A percentile compares a stretch with the other conserved stretches of the same genome.
Conservation (phyloP, 257 asterid species). For the Asclepias syriaca region DNA sequence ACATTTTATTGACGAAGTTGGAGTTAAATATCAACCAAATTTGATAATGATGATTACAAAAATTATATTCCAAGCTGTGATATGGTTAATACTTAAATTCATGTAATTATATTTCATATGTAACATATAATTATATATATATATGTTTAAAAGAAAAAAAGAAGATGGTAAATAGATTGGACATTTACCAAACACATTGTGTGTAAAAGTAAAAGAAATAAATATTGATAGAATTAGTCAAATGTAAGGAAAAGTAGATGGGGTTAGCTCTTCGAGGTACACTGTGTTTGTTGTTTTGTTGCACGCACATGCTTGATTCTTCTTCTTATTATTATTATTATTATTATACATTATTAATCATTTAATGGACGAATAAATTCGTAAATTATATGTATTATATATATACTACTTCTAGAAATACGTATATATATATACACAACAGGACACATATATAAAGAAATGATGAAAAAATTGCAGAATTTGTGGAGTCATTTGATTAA, state of each 20-base stretch:
- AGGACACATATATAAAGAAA: background rate
- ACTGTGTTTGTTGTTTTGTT: conserved; percentile 4
- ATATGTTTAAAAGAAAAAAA: no score
- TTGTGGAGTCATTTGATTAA: background rate
- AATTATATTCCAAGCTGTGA: no score
- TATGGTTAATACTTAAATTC: no score
- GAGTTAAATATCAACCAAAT: no score
- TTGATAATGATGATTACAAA: no score
- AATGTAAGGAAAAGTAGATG: background rate
- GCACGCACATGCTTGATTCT: conserved; percentile 9
- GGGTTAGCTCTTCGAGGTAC: conserved; percentile 2
- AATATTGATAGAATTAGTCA: background rate
- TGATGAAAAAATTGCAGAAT: background rate
- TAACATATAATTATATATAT: no score
- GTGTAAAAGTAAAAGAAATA: background rate
- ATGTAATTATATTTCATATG: no score
- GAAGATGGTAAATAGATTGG: background rate
- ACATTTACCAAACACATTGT: conserved; percentile 9
- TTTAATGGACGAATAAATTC: background rate
- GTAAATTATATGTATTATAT: background rate
- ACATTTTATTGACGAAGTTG: no score
- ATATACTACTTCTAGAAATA: background rate
- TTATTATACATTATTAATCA: background rate
- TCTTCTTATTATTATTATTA: background rate
- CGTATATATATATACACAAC: background rate